Percentiles rank a stretch among this genome's conserved stretches.
Conservation (phyloP, 2,329 filamentous ascomycete species). For the Aspergillus udagawae region DNA sequence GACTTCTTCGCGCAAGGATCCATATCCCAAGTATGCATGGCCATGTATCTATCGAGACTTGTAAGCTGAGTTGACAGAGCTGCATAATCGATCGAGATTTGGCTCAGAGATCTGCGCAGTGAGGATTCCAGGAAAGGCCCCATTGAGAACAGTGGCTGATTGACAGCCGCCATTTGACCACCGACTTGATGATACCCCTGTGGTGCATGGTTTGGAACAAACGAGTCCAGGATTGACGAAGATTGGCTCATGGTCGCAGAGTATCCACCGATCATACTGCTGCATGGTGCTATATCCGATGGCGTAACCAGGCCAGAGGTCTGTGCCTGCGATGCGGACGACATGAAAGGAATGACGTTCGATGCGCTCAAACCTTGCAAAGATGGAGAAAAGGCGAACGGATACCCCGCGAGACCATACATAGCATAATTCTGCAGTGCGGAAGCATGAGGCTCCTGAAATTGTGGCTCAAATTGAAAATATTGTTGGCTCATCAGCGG, state of each 20-base stretch:
- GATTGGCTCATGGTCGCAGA: slow-evolving; percentile 6
- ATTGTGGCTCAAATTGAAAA: slow-evolving; percentile 7
- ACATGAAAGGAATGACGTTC: slow-evolving; percentile 4
- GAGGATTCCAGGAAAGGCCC: slow-evolving; percentile 10
- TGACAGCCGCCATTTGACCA: slow-evolving; percentile 3
- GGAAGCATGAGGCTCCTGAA: slow-evolving; percentile 10
- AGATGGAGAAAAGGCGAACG: slow-evolving; percentile 14
- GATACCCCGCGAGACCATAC: slow-evolving; percentile 10
- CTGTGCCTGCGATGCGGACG: slow-evolving; percentile 12
- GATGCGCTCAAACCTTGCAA: slow-evolving; percentile 12
- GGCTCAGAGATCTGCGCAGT: slow-evolving; percentile 24
- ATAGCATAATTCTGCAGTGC: slow-evolving; percentile 8
- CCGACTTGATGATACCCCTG: slow-evolving; percentile 6
- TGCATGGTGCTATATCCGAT: slow-evolving; percentile 6
- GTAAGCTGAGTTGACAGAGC: slow-evolving; percentile 30
- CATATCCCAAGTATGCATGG: slow-evolving; percentile 36
- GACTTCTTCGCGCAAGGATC: slow-evolving; percentile 29
- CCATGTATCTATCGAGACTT: slow-evolving; percentile 37
- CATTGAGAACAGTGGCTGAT: slow-evolving; percentile 8
- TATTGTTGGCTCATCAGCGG: slow-evolving; percentile 4
- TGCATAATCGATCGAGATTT: slow-evolving; percentile 26
- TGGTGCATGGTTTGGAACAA: slow-evolving; percentile 8
- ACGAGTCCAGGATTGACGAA: slow-evolving; percentile 5
- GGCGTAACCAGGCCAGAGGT: slow-evolving; percentile 3
- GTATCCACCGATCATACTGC: slow-evolving; percentile 1